Evolutionary conservation across 352 stramenopile species (phyloP), one percentile per base, ranked within the genome.

Genomic region (Paralagenidium karlingii): DNA sequence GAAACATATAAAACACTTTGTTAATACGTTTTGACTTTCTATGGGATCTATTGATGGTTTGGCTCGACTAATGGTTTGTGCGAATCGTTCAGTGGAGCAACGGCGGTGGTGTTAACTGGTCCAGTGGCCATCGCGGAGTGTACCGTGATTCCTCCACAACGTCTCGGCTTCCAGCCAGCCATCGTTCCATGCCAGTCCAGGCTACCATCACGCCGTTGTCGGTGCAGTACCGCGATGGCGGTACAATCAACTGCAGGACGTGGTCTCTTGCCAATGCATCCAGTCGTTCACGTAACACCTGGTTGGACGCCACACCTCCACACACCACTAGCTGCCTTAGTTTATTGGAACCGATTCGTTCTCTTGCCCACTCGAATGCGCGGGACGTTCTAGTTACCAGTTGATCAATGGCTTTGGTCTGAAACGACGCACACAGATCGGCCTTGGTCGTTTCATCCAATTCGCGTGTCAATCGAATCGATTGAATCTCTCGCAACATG

Each of bases 121-220:
- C 63, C 3, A 91, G 63, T 18, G 74, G 71, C 77, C 77, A 91
- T 11, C 74, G 74, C 9, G 77, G 77, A 15, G 63, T 54, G 53
- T 91, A 91, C 19, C 74, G 70, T 27, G 64, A 62, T 6, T 39
- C 43, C 9, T 52, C 33, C 0, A 62, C 55, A 11, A 88, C 68
- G 41, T 60, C 82, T 2, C 75, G 73, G 49, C 74, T 67, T 19
- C 69, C 71, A 3, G 45, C 47, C 7, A 38, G 27, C 44, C 82
- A 69, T 19, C 67, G 57, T 47, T 93, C 75, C 10, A 89, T 57
- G 5, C 86, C 93, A 7, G 94, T 85, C 93, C 92, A 99, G 2
- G 95, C 94, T 34, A 96, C 65, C 89, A 97, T 97, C 19, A 96
- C 90, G 33, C 91, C 95, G 55, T 99, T 98, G 75, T 99, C 96